Conservation (phyloP, 768 basidiomycete species). For the Leccinum pellstonianum region DNA sequence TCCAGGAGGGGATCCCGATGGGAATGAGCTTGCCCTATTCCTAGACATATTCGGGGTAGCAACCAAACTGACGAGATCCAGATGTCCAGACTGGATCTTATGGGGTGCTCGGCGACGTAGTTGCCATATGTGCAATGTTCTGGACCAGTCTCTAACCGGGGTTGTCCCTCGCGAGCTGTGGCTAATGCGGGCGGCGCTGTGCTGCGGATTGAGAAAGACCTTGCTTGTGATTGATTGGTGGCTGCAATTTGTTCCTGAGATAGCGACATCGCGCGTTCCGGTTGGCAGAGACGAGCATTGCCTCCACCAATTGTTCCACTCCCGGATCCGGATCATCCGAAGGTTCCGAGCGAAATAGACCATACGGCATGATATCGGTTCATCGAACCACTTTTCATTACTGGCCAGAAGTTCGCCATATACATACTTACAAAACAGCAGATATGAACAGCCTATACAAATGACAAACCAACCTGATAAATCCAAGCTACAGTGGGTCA, state of each 20-base stretch:
- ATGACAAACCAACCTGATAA: conserved; percentile 11
- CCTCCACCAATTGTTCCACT: conserved; percentile 29
- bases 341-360: conserved; percentile 27
- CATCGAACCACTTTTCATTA: conserved; percentile 29
- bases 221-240: conserved; percentile 29
- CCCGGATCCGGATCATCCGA: conserved; percentile 34
- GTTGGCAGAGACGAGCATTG: conserved; percentile 30
- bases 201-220: conserved; percentile 21
- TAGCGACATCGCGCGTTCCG: conserved; percentile 12
- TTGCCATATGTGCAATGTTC: conserved; percentile 38
- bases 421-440: conserved; percentile 12
- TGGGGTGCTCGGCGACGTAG: conserved; percentile 35
- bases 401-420: conserved; percentile 25
- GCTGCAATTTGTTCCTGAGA: conserved; percentile 30
- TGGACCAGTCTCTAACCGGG: conserved; percentile 29
- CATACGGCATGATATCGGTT: conserved; percentile 19
- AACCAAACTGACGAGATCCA: conserved; percentile 26
- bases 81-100: conserved; percentile 25
- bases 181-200: conserved; percentile 15
- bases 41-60: conserved; percentile 41
- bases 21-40: conserved; percentile 40
- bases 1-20: conserved; percentile 59
- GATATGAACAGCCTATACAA: conserved; percentile 17
- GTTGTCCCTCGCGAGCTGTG: conserved; percentile 17
- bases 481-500: conserved; percentile 19